These are phyloP conservation scores for Hamamelis virginiana DNA, from an alignment of 164 flowering plant species.

Conservation along the genomic window DNA sequence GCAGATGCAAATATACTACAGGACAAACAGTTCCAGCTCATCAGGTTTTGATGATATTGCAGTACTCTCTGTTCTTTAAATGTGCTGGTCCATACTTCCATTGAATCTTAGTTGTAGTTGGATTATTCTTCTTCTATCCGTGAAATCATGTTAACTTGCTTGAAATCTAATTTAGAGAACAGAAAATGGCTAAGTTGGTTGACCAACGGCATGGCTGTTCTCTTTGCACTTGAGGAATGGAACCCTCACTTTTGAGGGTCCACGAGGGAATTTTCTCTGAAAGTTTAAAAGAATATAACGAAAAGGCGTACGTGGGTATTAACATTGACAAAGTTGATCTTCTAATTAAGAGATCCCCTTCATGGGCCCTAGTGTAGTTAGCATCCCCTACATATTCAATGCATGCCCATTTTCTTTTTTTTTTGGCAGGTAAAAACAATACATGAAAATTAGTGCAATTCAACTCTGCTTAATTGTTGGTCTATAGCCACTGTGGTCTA, in stretches of 20 bases:
- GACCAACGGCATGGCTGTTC: too few species aligned
- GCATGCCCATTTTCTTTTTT: too few species aligned
- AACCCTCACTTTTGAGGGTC: not conserved
- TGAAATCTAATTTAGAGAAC: not conserved
- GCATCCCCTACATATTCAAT: not conserved
- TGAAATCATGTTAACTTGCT: not conserved
- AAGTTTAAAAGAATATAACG: not conserved
- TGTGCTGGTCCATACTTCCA: not conserved
- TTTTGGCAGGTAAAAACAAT: too few species aligned
- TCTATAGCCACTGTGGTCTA: too few species aligned
- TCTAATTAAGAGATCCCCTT: not conserved
- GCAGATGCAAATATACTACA: constrained; percentile 64
- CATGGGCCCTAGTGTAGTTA: not conserved
- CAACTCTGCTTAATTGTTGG: too few species aligned
- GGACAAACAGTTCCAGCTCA: constrained; percentile 97
- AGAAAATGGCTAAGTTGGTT: too few species aligned
- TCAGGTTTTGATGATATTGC: constrained; percentile 50
- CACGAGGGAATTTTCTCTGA: not conserved
- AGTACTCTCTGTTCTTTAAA: not conserved
- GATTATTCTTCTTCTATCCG: not conserved
- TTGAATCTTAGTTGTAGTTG: not conserved
- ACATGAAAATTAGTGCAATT: too few species aligned
- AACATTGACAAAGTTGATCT: not conserved
- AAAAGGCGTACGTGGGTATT: not conserved
- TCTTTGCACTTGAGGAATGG: not conserved